A percentile compares a stretch with the other conserved stretches of the same genome.
These are phyloP conservation scores for Simplicillium sp. DNA, from an alignment of 2,329 filamentous ascomycete genomes.

Conservation along the genomic window DNA sequence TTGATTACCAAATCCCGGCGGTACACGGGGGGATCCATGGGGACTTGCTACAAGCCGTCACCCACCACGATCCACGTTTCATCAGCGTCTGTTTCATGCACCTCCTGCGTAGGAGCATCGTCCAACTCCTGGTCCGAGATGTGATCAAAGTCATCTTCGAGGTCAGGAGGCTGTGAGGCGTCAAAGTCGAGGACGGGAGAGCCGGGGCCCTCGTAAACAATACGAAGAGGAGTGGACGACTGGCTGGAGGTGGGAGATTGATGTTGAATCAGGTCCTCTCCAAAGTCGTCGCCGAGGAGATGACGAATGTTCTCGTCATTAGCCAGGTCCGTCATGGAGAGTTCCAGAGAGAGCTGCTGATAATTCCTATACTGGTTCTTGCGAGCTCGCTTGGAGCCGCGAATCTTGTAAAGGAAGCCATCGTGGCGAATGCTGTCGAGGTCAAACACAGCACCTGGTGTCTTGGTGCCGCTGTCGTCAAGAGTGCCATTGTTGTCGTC, in stretches of 20 bases:
- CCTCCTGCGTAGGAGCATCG: constrained; percentile 19
- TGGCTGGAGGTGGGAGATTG: constrained; percentile 5
- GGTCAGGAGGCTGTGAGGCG: constrained; percentile 24
- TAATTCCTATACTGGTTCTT: constrained; percentile 14
- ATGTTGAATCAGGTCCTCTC: constrained; percentile 11
- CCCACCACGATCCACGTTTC: constrained; percentile 33
- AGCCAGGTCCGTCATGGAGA: constrained; percentile 32
- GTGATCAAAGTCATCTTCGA: constrained; percentile 14
- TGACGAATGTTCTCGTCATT: constrained; percentile 28
- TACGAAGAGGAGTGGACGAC: constrained; percentile 22
- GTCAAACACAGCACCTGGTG: constrained; percentile 15
- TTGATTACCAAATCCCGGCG: constrained; percentile 13
- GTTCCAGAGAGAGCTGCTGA: constrained; percentile 23
- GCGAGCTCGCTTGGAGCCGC: constrained; percentile 21
- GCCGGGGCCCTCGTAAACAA: constrained; percentile 29
- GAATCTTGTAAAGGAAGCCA: constrained; percentile 27
- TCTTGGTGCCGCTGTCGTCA: neutral
- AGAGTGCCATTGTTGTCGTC: constrained; percentile 21
- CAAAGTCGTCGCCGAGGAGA: constrained; percentile 15
- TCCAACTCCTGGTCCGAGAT: constrained; percentile 26
- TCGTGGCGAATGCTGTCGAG: constrained; percentile 28
- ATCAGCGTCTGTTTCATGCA: constrained; percentile 15
- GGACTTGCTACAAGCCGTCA: constrained; percentile 38
- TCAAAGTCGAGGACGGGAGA: constrained; percentile 22
- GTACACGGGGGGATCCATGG: constrained; percentile 19